These are phyloP conservation scores for Saccharomyces hybrid DNA, from an alignment of 1,139 yeast genomes.

Conservation along the genomic window DNA sequence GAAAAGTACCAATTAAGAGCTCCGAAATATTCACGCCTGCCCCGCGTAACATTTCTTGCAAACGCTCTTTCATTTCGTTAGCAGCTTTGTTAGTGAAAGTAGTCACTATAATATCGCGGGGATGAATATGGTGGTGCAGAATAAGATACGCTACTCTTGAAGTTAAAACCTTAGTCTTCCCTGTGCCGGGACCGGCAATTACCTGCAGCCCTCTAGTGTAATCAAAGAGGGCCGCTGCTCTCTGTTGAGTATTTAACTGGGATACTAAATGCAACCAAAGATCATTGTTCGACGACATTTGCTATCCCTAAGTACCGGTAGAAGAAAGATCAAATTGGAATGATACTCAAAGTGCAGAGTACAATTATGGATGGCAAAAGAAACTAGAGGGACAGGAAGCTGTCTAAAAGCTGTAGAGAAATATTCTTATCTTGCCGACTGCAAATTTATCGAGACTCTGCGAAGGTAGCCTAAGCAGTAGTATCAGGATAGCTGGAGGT, in stretches of 20 bases:
- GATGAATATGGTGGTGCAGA: conserved; percentile 42
- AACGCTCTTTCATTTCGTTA: conserved; percentile 63
- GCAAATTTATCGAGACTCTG: not conserved
- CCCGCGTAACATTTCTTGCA: conserved; percentile 37
- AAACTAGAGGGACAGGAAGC: not conserved
- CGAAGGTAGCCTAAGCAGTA: not conserved
- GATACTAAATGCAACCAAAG: not conserved
- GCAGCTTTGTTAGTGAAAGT: conserved; percentile 92
- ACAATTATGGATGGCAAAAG: not conserved
- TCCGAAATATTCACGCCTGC: conserved; percentile 35
- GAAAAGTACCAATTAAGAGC: conserved; percentile 77
- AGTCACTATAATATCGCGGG: conserved; percentile 65
- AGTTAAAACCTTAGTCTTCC: conserved; percentile 75
- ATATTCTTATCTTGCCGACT: not conserved
- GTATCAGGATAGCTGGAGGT: not conserved
- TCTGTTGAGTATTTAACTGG: conserved; percentile 50
- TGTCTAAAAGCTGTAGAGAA: not conserved
- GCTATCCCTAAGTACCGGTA: not conserved
- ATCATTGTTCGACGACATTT: not conserved
- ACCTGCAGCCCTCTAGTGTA: conserved; percentile 56
- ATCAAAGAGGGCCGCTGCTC: conserved; percentile 48
- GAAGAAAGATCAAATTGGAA: not conserved
- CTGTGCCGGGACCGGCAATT: conserved; percentile 90
- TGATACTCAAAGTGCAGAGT: not conserved
- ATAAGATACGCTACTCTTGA: conserved; percentile 69